These are phyloP conservation scores for Collybiopsis luxurians DNA, from an alignment of 768 basidiomycete genomes.

Conservation along the genomic window DNA sequence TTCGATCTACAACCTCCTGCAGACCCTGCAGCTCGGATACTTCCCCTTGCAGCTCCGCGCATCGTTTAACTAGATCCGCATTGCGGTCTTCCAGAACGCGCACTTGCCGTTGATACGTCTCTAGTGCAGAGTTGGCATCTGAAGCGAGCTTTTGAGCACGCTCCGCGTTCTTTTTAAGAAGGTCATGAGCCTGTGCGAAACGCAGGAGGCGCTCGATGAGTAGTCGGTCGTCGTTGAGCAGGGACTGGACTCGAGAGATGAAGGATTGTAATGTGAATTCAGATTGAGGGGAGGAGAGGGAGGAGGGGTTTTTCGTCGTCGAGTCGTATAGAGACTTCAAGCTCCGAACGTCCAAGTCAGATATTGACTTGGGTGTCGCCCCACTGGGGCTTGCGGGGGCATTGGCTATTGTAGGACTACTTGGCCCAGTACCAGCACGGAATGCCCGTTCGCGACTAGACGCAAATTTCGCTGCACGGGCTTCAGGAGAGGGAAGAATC, in stretches of 20 bases:
- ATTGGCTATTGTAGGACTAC: neutral
- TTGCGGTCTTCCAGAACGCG: slow-evolving; percentile 77
- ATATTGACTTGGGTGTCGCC: slow-evolving; percentile 48
- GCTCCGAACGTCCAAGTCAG: slow-evolving; percentile 82
- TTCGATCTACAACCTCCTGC: slow-evolving; percentile 58
- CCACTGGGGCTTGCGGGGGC: slow-evolving; percentile 32
- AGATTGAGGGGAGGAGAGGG: slow-evolving; percentile 8
- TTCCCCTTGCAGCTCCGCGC: slow-evolving; percentile 62
- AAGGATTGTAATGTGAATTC: slow-evolving; percentile 75
- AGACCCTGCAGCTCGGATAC: slow-evolving; percentile 39
- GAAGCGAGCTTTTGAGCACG: slow-evolving; percentile 87
- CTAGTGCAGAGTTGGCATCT: slow-evolving; percentile 74
- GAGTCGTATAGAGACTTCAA: slow-evolving; percentile 77
- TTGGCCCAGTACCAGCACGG: slow-evolving; percentile 46
- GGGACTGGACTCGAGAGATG: slow-evolving; percentile 70
- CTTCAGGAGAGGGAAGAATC: slow-evolving; percentile 80
- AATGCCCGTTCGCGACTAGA: slow-evolving; percentile 37
- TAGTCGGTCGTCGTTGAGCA: slow-evolving; percentile 79
- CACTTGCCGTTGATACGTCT: slow-evolving; percentile 91
- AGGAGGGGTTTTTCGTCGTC: slow-evolving; percentile 14
- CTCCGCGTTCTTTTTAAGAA: slow-evolving; percentile 91
- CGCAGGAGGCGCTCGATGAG: slow-evolving; percentile 82
- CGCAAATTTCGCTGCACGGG: slow-evolving; percentile 64
- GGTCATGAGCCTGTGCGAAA: slow-evolving; percentile 85
- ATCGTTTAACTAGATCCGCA: slow-evolving; percentile 46